Evolutionary conservation across 352 stramenopile genomes (phyloP).

Genomic region (Pythium brachiatum): DNA sequence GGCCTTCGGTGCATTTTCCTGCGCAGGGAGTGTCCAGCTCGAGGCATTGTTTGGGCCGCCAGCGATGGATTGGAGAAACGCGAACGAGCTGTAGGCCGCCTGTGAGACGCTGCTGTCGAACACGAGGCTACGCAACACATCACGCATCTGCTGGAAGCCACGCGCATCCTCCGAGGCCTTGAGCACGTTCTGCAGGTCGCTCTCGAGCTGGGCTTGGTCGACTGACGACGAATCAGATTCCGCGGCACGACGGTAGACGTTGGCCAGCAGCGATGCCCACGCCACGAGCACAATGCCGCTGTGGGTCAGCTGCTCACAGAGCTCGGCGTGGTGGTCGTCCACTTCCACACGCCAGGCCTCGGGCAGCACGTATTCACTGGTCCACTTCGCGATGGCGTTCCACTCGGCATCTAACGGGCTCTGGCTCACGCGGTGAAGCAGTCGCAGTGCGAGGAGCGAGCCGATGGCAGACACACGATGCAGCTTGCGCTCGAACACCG

Average conservation of each 20-base stretch:
- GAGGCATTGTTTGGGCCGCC: conserved; percentile 7
- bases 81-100: conserved; percentile 20
- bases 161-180: conserved; percentile 36
- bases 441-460: conserved; percentile 14
- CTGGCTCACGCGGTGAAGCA: conserved; percentile 19
- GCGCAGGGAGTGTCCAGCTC: conserved; percentile 9
- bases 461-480: conserved; percentile 16
- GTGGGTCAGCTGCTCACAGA: conserved; percentile 28
- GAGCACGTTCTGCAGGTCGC: conserved; percentile 42
- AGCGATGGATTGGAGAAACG: conserved; percentile 14
- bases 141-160: conserved; percentile 58
- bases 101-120: conserved; percentile 25
- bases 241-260: conserved; percentile 23
- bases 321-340: conserved; percentile 21
- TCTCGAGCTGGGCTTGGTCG: conserved; percentile 28
- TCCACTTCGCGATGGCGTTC: conserved; percentile 9
- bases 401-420: conserved; percentile 13
- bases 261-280: conserved; percentile 52
- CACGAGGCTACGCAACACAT: conserved; percentile 40
- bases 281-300: conserved; percentile 48
- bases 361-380: conserved; percentile 10
- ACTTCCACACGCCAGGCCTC: conserved; percentile 22
- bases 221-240: background rate
- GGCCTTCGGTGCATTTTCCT: background rate
- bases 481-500: conserved; percentile 18